Evolutionary conservation across 768 basidiomycete species (phyloP), one percentile per base, ranked within the genome.

Genomic region (Cystobasidium tubakii): DNA sequence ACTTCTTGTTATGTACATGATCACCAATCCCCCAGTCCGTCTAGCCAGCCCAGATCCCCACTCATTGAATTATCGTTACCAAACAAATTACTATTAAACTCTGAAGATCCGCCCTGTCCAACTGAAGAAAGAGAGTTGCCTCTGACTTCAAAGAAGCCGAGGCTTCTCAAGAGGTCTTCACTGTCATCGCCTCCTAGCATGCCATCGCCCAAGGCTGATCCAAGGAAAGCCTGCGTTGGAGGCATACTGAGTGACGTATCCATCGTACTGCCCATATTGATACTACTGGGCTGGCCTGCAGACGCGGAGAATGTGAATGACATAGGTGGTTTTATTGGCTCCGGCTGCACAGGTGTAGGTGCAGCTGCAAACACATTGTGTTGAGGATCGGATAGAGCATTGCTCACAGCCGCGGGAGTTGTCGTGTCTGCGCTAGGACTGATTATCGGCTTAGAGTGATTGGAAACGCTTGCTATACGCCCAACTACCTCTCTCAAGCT

Each of bases 11-110:
- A n/a, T n/a, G n/a, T n/a, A n/a, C n/a, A n/a, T n/a, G 4, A 31
- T 44, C 36, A 71, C 69, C 69, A 71, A 53, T 71, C 69, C 1
- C 69, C 69, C 29, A 71, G 39, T 9, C 69, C 69, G n/a, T 71
- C 69, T 2, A 71, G 34, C 69, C 69, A 71, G 27, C 69, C 43
- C 12, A 71, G 69, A 44, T 71, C 69, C 9, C 29, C 27, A 13
- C 46, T 27, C 69, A 71, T 71, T 23, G 33, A 2, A 36, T 36
- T 55, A 46, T 60, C 42, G 13, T 29, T 23, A 23, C 66, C 66
- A 23, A 57, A 60, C n/a, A 71, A 33, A 43, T 43, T 46, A n/a
- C 33, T 34, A 36, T 43, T 55, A 13, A 53, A 53, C 12, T 34
- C 54, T 3, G 55, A 29, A 60, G 54, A 34, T 12, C 43, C 29